Evolutionary conservation across 495 filamentous ascomycete genomes (phyloP), one percentile per base, ranked within the genome.

Genomic region (Geoglossum glabrum): DNA sequence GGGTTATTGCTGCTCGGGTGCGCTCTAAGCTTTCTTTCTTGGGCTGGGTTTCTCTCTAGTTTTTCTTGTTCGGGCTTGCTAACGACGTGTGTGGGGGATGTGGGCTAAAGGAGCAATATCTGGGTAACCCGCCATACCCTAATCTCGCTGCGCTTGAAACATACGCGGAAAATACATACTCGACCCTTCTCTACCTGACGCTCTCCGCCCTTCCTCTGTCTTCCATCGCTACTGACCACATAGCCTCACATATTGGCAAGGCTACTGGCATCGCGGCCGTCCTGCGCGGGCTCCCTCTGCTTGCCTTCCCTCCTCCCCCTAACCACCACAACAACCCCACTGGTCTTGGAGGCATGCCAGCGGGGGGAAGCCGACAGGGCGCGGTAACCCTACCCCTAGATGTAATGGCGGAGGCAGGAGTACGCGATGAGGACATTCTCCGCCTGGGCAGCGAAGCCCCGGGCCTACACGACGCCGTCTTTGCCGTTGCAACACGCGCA

Each of bases 161-260:
- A 33, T 96, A 97, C 61, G 87, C 86, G 2, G 92, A 98, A 66
- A 86, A 85, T 57, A 96, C 92, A 1, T 97, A 98, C 71, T 85
- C 85, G 2, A 93, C 85, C 0, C 74, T 98, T n/a, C 77, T 94
- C 66, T 98, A 98, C 65, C 74, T 94, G 57, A 89, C 87, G 0
- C 72, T 97, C 21, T 84, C 85, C 1, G 72, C 82, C 0, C 69
- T 95, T 56, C 83, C 86, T 1, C 71, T 93, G 65, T 74, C 79
- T 8, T 90, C 83, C 17, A 72, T 95, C 38, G 82, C 86, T n/a
- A 79, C 86, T 40, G 92, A 98, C 63, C 92, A 98, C 71, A 70
- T 98, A 13, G 89, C 90, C 10, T 87, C 82, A 23, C 92, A 98
- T 69, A 84, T 97, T 45, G 92, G 92, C 19, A 98, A 98, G 67